Conservation (phyloP, 2,329 filamentous ascomycete genomes). For the Cryphonectria radicalis region DNA sequence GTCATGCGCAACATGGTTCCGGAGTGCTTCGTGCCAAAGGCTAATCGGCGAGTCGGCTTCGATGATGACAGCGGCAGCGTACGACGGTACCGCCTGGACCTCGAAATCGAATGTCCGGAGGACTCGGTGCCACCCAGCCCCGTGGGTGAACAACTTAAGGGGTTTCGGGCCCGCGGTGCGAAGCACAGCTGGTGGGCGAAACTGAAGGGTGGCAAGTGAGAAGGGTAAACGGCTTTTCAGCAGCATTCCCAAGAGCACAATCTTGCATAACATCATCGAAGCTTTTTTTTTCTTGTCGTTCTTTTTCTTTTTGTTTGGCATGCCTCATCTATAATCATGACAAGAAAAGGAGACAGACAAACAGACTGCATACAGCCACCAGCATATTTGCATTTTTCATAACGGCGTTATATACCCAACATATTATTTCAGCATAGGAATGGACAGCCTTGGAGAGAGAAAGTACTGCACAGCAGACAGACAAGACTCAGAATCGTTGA, state of each 20-base stretch:
- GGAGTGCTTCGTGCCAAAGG: constrained; percentile 61
- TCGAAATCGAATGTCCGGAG: constrained; percentile 45
- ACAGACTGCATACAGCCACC: background rate
- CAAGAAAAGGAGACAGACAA: constrained; percentile 2
- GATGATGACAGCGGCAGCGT: constrained; percentile 68
- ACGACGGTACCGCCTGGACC: constrained; percentile 62
- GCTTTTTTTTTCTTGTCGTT: background rate
- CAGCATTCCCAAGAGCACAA: background rate
- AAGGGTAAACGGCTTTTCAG: background rate
- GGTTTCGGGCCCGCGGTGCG: constrained; percentile 21
- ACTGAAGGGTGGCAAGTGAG: constrained; percentile 18
- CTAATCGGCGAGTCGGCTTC: constrained; percentile 56
- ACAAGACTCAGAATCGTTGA: background rate
- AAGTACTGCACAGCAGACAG: background rate
- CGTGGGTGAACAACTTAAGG: constrained; percentile 25
- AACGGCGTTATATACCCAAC: constrained; percentile 24
- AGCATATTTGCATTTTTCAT: constrained; percentile 22
- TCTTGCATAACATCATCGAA: background rate
- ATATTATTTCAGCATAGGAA: background rate
- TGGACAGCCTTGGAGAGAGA: background rate
- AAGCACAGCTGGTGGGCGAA: constrained; percentile 22
- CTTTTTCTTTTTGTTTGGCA: background rate
- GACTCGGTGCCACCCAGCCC: constrained; percentile 31
- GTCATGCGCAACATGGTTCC: constrained; percentile 61
- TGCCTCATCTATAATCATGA: background rate